Conservation (phyloP, 257 asterid species). For the Nicotiana tomentosiformis region DNA sequence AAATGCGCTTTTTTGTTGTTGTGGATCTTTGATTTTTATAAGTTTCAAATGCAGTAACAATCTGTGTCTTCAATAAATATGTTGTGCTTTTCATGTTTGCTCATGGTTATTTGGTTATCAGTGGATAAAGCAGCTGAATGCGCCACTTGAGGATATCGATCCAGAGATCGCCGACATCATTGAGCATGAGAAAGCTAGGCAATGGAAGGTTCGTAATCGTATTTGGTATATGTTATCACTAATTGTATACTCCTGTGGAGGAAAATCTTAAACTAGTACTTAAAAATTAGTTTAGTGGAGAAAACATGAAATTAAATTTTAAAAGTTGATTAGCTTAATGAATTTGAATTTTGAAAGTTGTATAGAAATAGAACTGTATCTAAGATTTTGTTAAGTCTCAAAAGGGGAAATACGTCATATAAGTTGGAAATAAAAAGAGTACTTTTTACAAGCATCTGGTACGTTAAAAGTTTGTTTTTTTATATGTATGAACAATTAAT, state of each 20-base stretch:
- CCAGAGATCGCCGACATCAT: constrained; percentile 83
- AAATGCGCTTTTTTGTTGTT: background rate
- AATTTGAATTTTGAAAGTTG: background rate
- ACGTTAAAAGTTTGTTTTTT: background rate
- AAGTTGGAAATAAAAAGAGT: background rate
- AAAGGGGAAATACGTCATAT: background rate
- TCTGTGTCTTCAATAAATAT: background rate
- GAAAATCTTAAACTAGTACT: background rate
- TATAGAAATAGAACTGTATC: background rate
- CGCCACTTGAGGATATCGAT: constrained; percentile 73
- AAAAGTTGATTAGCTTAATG: background rate
- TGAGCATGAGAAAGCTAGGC: constrained; percentile 92
- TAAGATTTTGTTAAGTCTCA: background rate
- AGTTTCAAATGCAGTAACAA: background rate
- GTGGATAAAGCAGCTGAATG: constrained; percentile 84
- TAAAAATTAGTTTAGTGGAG: background rate
- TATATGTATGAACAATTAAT: background rate
- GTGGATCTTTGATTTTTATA: background rate
- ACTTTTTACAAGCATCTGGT: background rate
- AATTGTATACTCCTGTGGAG: background rate
- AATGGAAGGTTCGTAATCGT: constrained; percentile 72
- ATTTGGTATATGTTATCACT: background rate
- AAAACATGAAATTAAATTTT: background rate
- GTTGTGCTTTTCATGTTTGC: background rate
- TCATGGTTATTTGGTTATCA: constrained; percentile 20